Conservation (phyloP, 192 early-diverging fungal genomes). For the Neocallimastix lanati region DNA sequence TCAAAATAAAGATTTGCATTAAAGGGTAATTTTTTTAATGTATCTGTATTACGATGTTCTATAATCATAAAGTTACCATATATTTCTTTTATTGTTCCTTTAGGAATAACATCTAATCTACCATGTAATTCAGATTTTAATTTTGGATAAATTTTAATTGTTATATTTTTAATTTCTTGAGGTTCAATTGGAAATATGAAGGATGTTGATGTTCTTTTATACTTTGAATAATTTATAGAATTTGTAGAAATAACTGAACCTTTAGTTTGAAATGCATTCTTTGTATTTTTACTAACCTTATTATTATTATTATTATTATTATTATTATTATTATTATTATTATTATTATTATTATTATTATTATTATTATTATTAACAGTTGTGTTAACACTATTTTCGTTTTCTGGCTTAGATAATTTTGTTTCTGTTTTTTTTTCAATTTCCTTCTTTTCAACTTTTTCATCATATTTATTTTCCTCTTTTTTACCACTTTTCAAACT, state of each 20-base stretch:
- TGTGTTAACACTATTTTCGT: no score
- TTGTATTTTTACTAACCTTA: background rate
- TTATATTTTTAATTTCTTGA: slow-evolving; percentile 35
- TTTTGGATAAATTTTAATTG: slow-evolving; percentile 4
- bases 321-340: slow-evolving; percentile 11
- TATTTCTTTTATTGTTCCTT: background rate
- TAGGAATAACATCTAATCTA: background rate
- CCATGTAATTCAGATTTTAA: slow-evolving; percentile 1
- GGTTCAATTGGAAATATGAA: slow-evolving; percentile 53
- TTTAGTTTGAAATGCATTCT: background rate
- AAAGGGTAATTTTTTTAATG: background rate
- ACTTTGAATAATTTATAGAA: slow-evolving; percentile 5
- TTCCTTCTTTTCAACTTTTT: slow-evolving; percentile 9
- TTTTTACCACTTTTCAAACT: background rate
- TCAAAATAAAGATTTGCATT: background rate
- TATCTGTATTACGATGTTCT: background rate
- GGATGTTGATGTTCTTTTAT: slow-evolving; percentile 33
- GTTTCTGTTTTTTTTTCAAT: slow-evolving; percentile 26
- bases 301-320: slow-evolving; percentile 8
- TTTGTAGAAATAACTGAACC: background rate
- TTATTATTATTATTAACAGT: no score
- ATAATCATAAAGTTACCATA: background rate
- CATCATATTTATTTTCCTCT: slow-evolving; percentile 3
- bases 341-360: background rate
- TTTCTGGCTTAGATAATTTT: no score